Base-by-base conservation (phyloP, 345 rosid species). In the Toxicodendron radicans region DNA sequence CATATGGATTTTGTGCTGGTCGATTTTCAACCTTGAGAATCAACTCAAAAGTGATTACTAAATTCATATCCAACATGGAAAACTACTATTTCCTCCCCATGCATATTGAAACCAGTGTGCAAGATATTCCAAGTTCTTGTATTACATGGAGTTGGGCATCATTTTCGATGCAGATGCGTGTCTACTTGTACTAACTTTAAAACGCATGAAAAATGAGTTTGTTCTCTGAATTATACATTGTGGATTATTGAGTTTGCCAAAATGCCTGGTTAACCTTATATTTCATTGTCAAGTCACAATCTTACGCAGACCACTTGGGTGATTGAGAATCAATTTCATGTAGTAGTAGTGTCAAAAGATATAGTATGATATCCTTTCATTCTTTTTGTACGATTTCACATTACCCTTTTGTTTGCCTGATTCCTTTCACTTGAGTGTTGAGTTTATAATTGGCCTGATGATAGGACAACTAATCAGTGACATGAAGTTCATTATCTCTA, bases 271-370 rank as follows among this genome's bases (percentile, higher is more conserved):
- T 71, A 32, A 33, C 32, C 53, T 49, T 33, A 72, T 51, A 54
- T 49, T 62, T 3, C 23, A 16, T n/a, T 3, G 9, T 61, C 46
- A 21, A 51, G 41, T 61, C 68, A 17, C 64, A 10, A 4, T 33
- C 52, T 14, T 33, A 4, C 5, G 48, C 7, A 49, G 60, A 17
- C 59, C 68, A 20, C 62, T 49, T 51, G 53, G 38, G 60, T 63
- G 62, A 66, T 14, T 18, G 49, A 35, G 67, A 61, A 61, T 72
- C 60, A 49, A 13, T 7, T 10, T 33, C 67, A 13, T 60, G 67
- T 45, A 58, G 65, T 58, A 9, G 3, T 27, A 18, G 45, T 45
- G 21, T 4, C n/a, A 30, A 32, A n/a, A 60, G 43, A 18, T 27
- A 27, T 11, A n/a, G 32, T 60, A 27, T 3, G n/a, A 41, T 48